phyloP scores from a whole-genome alignment of 106 monocot genomes.

The Dioscorea alata region DNA sequence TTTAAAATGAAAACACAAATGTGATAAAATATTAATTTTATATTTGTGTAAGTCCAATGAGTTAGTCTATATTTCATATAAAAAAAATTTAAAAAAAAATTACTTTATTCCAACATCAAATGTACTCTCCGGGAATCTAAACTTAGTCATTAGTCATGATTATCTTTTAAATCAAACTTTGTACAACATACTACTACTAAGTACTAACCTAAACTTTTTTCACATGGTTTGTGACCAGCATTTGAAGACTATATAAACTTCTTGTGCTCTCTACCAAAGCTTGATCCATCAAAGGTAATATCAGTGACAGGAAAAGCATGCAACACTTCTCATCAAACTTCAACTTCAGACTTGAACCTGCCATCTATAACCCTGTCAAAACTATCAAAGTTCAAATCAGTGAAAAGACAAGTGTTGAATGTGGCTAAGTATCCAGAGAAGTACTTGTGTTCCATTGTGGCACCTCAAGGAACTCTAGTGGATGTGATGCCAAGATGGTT shows the following conservation, averaged over 20 bases:
- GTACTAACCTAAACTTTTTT: neutral
- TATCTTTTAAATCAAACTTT: too few species aligned
- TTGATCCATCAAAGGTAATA: constrained; percentile 18
- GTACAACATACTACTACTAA: too few species aligned
- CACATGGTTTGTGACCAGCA: constrained; percentile 12
- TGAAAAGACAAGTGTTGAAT: constrained; percentile 32
- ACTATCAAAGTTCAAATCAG: constrained; percentile 21
- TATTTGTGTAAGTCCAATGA: too few species aligned
- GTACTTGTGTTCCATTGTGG: constrained; percentile 35
- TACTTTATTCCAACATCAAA: too few species aligned
- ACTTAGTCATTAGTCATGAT: too few species aligned
- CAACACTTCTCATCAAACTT: neutral
- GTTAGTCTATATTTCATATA: too few species aligned
- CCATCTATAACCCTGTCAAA: constrained; percentile 64
- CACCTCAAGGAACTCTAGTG: constrained; percentile 50
- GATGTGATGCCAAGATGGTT: constrained; percentile 41
- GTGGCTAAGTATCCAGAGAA: constrained; percentile 45
- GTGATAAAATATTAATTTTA: too few species aligned
- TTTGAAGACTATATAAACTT: constrained; percentile 56
- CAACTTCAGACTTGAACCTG: constrained; percentile 63
- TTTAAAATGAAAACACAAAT: too few species aligned
- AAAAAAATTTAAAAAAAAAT: too few species aligned
- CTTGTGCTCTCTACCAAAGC: constrained; percentile 55
- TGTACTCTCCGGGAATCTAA: too few species aligned
- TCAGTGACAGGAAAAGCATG: constrained; percentile 33